These are phyloP conservation scores for Schwanniomyces yamadae DNA, from an alignment of 805 yeast species.

Conservation along the genomic window DNA sequence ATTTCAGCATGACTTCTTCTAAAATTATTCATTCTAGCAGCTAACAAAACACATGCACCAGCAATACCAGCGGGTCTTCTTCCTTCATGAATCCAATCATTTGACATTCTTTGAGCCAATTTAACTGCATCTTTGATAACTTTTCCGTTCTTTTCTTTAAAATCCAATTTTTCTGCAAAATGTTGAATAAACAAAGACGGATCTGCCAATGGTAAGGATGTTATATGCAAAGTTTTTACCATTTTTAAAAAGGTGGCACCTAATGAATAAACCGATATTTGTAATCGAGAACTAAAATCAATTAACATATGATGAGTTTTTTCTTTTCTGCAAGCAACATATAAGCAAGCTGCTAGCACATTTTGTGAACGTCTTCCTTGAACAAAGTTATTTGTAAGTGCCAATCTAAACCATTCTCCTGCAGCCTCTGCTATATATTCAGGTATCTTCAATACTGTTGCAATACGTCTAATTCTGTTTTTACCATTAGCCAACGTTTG, in stretches of 20 bases:
- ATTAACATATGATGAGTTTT: constrained; percentile 93
- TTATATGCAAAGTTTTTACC: constrained; percentile 81
- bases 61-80: constrained; percentile 98
- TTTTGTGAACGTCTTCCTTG: constrained; percentile 97
- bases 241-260: constrained; percentile 95
- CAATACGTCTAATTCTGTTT: constrained; percentile 74
- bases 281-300: constrained; percentile 88
- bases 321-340: constrained; percentile 90
- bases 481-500: constrained; percentile 86
- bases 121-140: constrained; percentile 86
- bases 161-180: constrained; percentile 83
- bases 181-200: constrained; percentile 93
- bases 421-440: constrained; percentile 87
- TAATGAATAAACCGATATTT: constrained; percentile 86
- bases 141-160: constrained; percentile 69
- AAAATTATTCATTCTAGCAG: constrained; percentile 95
- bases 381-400: constrained; percentile 84
- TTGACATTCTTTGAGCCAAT: constrained; percentile 85
- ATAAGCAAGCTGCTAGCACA: constrained; percentile 91
- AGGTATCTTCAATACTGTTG: constrained; percentile 74
- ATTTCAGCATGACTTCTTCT: constrained; percentile 90
- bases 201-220: constrained; percentile 82
- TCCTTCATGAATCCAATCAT: constrained; percentile 96
- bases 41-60: constrained; percentile 90
- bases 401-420: constrained; percentile 83